Evolutionary conservation across 2,329 filamentous ascomycete species (phyloP).

Genomic region (Aspergillus carbonarius): DNA sequence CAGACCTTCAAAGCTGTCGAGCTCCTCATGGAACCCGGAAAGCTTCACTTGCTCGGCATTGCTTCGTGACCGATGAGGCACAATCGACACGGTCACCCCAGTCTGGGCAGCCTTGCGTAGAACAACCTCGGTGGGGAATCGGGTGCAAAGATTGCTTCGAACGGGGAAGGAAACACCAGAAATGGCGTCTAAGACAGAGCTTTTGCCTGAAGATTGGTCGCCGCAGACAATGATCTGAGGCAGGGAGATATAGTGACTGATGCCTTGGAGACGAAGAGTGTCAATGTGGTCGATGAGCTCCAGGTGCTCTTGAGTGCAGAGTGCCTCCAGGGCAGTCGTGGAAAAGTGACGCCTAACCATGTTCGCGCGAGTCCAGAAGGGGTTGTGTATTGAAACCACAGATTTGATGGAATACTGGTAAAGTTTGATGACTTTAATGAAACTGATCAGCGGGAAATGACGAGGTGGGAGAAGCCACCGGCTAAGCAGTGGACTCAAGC

Average conservation of each 20-base stretch:
- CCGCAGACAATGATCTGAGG: conserved; percentile 65
- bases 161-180: conserved; percentile 62
- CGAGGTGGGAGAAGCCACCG: too few species aligned
- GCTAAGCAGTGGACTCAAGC: too few species aligned
- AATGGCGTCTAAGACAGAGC: conserved; percentile 60
- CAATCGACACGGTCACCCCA: conserved; percentile 29
- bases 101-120: conserved; percentile 38
- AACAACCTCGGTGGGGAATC: conserved; percentile 61
- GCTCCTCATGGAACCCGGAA: background rate
- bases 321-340: too few species aligned
- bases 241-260: conserved; percentile 51
- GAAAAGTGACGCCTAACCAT: too few species aligned
- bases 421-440: too few species aligned
- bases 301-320: too few species aligned
- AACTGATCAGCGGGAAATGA: too few species aligned
- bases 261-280: conserved; percentile 18
- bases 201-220: conserved; percentile 65
- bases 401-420: too few species aligned
- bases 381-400: too few species aligned
- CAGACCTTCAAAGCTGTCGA: conserved; percentile 21
- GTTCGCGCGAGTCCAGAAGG: too few species aligned
- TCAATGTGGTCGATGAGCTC: too few species aligned
- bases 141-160: conserved; percentile 61
- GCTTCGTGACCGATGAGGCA: conserved; percentile 39
- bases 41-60: conserved; percentile 17